These are phyloP conservation scores for Avena eriantha DNA, from an alignment of 176 grass and related monocot genomes.

Conservation along the genomic window DNA sequence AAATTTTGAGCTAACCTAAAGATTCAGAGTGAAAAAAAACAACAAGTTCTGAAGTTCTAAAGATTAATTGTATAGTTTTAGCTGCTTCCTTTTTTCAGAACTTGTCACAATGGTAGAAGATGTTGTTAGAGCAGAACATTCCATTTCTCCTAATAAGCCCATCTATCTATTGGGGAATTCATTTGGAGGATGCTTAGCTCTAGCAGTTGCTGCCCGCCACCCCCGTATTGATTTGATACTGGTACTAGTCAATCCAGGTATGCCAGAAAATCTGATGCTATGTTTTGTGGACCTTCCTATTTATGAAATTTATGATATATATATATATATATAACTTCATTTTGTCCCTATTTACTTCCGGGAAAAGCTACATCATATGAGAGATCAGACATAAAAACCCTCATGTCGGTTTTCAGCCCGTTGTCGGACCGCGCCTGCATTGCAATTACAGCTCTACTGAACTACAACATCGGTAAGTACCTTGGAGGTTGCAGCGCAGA, in stretches of 20 bases:
- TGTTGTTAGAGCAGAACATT: slow-evolving; percentile 56
- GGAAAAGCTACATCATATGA: slow-evolving; percentile 70
- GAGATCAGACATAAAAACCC: slow-evolving; percentile 56
- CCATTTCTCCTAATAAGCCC: slow-evolving; percentile 60
- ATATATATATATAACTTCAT: neutral
- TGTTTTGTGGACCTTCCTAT: neutral
- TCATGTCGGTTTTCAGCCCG: slow-evolving; percentile 47
- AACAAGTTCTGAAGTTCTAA: neutral
- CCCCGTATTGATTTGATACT: slow-evolving; percentile 70
- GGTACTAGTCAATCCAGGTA: slow-evolving; percentile 76
- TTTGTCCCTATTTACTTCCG: neutral
- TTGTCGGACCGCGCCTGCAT: slow-evolving; percentile 49
- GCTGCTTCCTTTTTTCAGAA: slow-evolving; percentile 56
- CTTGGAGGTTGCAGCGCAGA: neutral
- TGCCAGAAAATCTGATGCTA: neutral
- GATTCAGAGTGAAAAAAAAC: neutral
- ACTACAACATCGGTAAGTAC: slow-evolving; percentile 65
- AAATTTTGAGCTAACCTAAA: neutral
- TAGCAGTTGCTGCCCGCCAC: slow-evolving; percentile 70
- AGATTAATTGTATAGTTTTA: slow-evolving; percentile 40
- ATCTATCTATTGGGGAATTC: slow-evolving; percentile 81
- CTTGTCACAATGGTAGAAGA: slow-evolving; percentile 76
- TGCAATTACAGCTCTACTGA: slow-evolving; percentile 56
- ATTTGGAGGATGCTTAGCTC: slow-evolving; percentile 84
- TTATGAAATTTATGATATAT: neutral